Conservation (phyloP, 1,284 basidiomycete genomes). For the Tylopilus orsonianus region DNA sequence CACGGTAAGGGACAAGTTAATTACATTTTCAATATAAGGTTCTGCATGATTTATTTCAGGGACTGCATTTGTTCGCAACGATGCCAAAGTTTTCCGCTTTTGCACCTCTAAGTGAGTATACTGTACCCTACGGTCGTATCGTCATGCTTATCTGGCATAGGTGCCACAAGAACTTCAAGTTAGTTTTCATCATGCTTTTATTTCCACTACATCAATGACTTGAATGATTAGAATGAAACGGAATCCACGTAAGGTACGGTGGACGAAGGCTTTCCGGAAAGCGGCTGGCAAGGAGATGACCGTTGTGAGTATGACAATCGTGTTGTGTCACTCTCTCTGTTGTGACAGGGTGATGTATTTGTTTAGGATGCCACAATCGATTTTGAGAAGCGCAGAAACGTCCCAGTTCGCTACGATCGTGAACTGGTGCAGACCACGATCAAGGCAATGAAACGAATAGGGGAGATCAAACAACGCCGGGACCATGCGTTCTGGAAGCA, state of each 20-base stretch:
- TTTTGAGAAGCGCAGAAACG: slow-evolving; percentile 98
- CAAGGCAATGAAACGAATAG: slow-evolving; percentile 94
- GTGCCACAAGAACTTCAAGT: slow-evolving; percentile 99
- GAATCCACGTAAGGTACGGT: slow-evolving; percentile 97
- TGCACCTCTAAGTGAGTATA: slow-evolving; percentile 88
- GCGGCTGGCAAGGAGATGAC: slow-evolving; percentile 99
- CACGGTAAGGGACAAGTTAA: slow-evolving; percentile 58
- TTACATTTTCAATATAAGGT: background rate
- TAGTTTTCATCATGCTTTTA: slow-evolving; percentile 16
- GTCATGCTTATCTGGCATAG: slow-evolving; percentile 39
- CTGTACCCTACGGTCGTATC: slow-evolving; percentile 5
- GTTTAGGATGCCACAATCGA: slow-evolving; percentile 94
- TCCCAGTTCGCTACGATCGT: slow-evolving; percentile 97
- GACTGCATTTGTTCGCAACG: slow-evolving; percentile 93
- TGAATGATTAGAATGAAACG: slow-evolving; percentile 86
- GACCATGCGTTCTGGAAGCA: slow-evolving; percentile 98
- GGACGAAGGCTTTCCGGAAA: slow-evolving; percentile 99
- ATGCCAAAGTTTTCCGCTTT: slow-evolving; percentile 95
- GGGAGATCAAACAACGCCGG: slow-evolving; percentile 88
- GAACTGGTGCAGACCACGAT: slow-evolving; percentile 94
- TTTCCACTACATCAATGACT: slow-evolving; percentile 1
- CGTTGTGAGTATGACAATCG: slow-evolving; percentile 60
- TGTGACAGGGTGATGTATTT: background rate
- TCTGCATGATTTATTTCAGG: slow-evolving; percentile 43
- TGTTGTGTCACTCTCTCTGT: background rate